Evolutionary conservation across 805 yeast species (phyloP).

Genomic region (Teunomyces tritomae): DNA sequence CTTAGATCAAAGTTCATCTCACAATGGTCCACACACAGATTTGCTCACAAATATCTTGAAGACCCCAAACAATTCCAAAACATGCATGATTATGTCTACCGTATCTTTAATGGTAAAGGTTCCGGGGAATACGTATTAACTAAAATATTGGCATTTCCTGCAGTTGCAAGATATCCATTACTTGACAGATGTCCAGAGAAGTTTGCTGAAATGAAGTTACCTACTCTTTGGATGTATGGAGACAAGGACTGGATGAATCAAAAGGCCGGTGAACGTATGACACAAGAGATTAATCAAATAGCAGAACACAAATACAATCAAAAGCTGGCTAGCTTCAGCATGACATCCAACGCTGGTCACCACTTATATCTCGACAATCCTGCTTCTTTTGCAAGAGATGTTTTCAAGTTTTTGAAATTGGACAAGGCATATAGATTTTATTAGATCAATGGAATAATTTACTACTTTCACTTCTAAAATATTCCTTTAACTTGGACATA

Average conservation of each 20-base stretch:
- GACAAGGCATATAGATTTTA: background rate
- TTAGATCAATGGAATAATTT: background rate
- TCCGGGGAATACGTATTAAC: conserved; percentile 68
- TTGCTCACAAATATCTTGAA: conserved; percentile 37
- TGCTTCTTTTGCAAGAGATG: conserved; percentile 26
- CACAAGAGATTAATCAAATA: conserved; percentile 19
- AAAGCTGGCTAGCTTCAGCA: conserved; percentile 29
- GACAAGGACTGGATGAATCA: conserved; percentile 72
- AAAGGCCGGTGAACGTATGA: conserved; percentile 47
- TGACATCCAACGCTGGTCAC: conserved; percentile 49
- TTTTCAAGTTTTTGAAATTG: conserved; percentile 34
- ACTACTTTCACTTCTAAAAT: background rate
- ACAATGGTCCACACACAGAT: conserved; percentile 50
- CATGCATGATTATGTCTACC: conserved; percentile 54
- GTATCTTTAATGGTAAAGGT: conserved; percentile 52
- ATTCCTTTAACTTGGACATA: background rate
- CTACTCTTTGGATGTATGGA: conserved; percentile 62
- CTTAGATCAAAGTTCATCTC: conserved; percentile 50
- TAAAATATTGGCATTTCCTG: conserved; percentile 57
- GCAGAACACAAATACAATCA: conserved; percentile 27
- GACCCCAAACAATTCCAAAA: conserved; percentile 34
- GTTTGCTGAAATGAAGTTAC: conserved; percentile 41
- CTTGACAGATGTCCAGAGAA: conserved; percentile 47
- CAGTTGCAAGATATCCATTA: conserved; percentile 55
- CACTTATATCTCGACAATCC: conserved; percentile 55